Evolutionary conservation across 352 stramenopile species (phyloP).

Genomic region (Phytophthora tubulina): DNA sequence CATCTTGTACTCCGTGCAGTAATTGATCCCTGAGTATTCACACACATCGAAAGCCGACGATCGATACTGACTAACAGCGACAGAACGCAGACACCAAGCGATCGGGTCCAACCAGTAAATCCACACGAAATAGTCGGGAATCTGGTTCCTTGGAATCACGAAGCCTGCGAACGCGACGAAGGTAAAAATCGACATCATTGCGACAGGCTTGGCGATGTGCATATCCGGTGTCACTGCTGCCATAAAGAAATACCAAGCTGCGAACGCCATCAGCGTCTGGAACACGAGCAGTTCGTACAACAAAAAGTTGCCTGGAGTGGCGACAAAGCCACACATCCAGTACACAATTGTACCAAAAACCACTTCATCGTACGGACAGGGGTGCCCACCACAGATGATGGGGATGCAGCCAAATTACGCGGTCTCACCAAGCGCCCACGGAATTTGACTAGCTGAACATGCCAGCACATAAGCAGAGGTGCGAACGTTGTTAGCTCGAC

Average conservation of each 20-base stretch:
- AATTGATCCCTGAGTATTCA: constrained; percentile 50
- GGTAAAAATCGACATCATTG: constrained; percentile 67
- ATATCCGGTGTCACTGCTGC: constrained; percentile 49
- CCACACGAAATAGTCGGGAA: constrained; percentile 73
- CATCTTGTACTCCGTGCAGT: constrained; percentile 45
- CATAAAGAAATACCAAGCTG: constrained; percentile 70
- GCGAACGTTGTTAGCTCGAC: constrained; percentile 75
- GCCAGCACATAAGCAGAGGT: constrained; percentile 80
- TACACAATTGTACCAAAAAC: constrained; percentile 89
- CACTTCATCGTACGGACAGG: too few species aligned
- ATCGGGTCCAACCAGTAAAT: constrained; percentile 83
- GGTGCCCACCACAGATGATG: too few species aligned
- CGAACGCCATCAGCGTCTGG: constrained; percentile 64
- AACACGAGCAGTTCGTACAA: constrained; percentile 55
- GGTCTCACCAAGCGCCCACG: constrained; percentile 72
- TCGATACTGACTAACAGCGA: constrained; percentile 67
- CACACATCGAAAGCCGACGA: constrained; percentile 48
- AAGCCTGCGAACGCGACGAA: constrained; percentile 75
- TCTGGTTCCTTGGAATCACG: constrained; percentile 57
- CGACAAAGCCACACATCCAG: constrained; percentile 81
- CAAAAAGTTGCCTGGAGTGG: constrained; percentile 30
- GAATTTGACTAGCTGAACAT: constrained; percentile 49
- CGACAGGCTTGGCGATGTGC: constrained; percentile 61
- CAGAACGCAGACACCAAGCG: constrained; percentile 58
- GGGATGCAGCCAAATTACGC: too few species aligned